Conservation (phyloP, 495 filamentous ascomycete species). For the Trichoderma gamsii region DNA sequence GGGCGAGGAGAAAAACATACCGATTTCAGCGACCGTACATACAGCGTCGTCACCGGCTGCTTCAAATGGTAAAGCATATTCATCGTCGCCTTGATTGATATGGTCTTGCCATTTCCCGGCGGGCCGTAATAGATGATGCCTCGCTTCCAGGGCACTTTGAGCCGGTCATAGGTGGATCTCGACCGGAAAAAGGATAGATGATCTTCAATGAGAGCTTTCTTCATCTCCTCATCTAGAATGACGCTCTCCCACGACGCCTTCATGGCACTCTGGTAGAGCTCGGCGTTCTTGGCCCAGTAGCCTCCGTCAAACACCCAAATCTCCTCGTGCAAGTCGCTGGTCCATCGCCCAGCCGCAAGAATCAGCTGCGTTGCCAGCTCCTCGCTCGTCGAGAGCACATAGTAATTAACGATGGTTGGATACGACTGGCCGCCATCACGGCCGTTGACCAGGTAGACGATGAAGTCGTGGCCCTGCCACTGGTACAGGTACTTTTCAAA, state of each 20-base stretch:
- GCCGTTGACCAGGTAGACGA: constrained; percentile 49
- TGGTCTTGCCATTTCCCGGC: constrained; percentile 63
- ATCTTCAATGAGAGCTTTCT: constrained; percentile 52
- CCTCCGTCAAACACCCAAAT: constrained; percentile 60
- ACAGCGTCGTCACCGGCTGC: constrained; percentile 31
- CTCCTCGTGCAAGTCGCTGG: constrained; percentile 49
- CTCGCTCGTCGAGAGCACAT: constrained; percentile 41
- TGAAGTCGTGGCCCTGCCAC: constrained; percentile 43
- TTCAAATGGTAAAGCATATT: constrained; percentile 42
- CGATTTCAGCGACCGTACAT: constrained; percentile 33
- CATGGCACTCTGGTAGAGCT: constrained; percentile 52
- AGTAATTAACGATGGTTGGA: constrained; percentile 35
- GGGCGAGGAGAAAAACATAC: constrained; percentile 21
- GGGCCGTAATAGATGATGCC: constrained; percentile 55
- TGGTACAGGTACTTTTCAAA: constrained; percentile 51
- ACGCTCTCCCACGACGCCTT: constrained; percentile 57
- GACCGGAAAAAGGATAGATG: constrained; percentile 55
- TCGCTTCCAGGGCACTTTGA: constrained; percentile 52
- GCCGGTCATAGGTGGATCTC: constrained; percentile 45
- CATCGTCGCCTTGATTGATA: constrained; percentile 62
- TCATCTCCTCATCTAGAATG: constrained; percentile 58
- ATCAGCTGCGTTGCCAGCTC: constrained; percentile 46
- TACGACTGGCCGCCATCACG: constrained; percentile 36
- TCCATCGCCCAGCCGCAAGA: constrained; percentile 44
- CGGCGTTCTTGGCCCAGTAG: constrained; percentile 52